A percentile compares a stretch with the other conserved stretches of the same genome.
phyloP scores from a whole-genome alignment of 495 filamentous ascomycete species.

The Aspergillus ellipticus region DNA sequence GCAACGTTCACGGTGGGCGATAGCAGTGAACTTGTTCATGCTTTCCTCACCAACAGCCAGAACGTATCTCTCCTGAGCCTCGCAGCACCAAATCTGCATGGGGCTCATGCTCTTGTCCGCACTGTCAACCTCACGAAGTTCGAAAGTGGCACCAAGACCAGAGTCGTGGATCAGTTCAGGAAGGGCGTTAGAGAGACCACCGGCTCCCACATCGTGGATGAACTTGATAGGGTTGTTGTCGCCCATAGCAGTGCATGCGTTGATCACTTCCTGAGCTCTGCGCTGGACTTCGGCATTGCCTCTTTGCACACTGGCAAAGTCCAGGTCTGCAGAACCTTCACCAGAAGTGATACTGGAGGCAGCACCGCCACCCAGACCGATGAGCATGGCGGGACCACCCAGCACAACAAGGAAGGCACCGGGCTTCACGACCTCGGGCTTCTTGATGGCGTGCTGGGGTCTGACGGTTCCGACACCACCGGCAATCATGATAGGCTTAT shows the following conservation, averaged over 20 bases:
- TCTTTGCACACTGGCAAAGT: slow-evolving; percentile 94
- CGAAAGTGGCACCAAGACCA: slow-evolving; percentile 81
- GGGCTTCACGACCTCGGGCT: slow-evolving; percentile 67
- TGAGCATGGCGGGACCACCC: slow-evolving; percentile 95
- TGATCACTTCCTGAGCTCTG: slow-evolving; percentile 94
- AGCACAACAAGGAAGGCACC: slow-evolving; percentile 87
- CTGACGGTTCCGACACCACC: slow-evolving; percentile 96
- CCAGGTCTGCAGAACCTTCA: slow-evolving; percentile 83
- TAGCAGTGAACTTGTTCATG: slow-evolving; percentile 78
- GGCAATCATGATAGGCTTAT: slow-evolving; percentile 99
- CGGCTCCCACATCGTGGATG: slow-evolving; percentile 96
- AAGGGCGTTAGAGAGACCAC: slow-evolving; percentile 89
- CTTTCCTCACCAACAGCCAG: slow-evolving; percentile 72
- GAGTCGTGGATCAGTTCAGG: slow-evolving; percentile 91
- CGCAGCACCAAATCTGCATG: slow-evolving; percentile 94
- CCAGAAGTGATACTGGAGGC: slow-evolving; percentile 87
- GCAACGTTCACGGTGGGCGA: slow-evolving; percentile 83
- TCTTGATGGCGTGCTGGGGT: slow-evolving; percentile 85
- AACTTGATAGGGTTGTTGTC: slow-evolving; percentile 83
- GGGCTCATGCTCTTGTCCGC: slow-evolving; percentile 90
- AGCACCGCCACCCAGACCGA: slow-evolving; percentile 91
- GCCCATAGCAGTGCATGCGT: slow-evolving; percentile 82
- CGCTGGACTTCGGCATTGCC: slow-evolving; percentile 91
- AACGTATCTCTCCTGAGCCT: slow-evolving; percentile 95
- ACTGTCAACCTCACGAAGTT: slow-evolving; percentile 86